Percentiles rank a stretch among this genome's conserved stretches.
phyloP scores from a whole-genome alignment of 148 eudicot genomes.

The Diospyros lotus region DNA sequence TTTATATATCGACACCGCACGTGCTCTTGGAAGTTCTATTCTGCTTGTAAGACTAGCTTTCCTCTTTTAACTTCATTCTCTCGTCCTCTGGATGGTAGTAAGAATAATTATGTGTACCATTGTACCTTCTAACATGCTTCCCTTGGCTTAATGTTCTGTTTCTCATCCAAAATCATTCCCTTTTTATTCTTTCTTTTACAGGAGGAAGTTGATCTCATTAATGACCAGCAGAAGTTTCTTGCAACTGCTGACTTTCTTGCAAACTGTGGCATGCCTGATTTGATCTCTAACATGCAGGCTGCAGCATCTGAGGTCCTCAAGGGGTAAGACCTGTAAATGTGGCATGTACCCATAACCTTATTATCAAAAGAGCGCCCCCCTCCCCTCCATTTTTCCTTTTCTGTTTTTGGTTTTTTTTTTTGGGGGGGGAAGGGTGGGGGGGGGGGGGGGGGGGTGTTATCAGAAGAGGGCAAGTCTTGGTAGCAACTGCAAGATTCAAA shows the following conservation, averaged over 20 bases:
- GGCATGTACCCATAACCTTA: background rate
- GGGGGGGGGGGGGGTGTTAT: background rate
- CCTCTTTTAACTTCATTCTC: background rate
- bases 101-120: background rate
- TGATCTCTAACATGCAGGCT: constrained; percentile 60
- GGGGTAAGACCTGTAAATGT: constrained; percentile 35
- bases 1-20: constrained; percentile 86
- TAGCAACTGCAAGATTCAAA: too few relatives aligned
- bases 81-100: background rate
- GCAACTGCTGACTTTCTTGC: constrained; percentile 77
- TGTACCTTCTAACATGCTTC: too few relatives aligned
- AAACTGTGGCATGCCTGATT: constrained; percentile 49
- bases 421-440: background rate
- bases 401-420: background rate
- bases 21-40: constrained; percentile 56
- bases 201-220: constrained; percentile 75
- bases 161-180: background rate
- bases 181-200: constrained; percentile 20
- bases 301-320: constrained; percentile 68
- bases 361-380: too few relatives aligned
- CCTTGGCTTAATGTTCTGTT: background rate
- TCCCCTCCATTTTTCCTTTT: background rate
- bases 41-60: constrained; percentile 49
- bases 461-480: background rate
- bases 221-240: constrained; percentile 75